These are phyloP conservation scores for Fennellomyces sp. DNA, from an alignment of 371 early-diverging fungal species.

Conservation along the genomic window DNA sequence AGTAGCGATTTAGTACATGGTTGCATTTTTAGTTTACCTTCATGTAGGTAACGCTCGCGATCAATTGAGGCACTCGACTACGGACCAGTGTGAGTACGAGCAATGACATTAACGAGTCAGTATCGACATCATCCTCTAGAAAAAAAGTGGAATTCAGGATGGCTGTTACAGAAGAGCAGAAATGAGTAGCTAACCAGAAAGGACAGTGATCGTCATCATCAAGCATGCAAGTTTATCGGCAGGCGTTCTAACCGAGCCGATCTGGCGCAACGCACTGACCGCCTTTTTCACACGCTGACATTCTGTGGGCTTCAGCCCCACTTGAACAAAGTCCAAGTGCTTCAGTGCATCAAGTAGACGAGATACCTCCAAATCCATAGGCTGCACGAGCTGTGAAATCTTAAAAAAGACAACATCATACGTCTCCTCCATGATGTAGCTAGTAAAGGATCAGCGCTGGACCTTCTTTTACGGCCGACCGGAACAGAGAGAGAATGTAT, in stretches of 20 bases:
- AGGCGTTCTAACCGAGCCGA: slow-evolving; percentile 57
- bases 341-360: slow-evolving; percentile 40
- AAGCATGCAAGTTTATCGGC: slow-evolving; percentile 55
- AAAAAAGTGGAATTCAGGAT: background rate
- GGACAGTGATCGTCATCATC: slow-evolving; percentile 32
- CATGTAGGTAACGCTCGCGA: slow-evolving; percentile 60
- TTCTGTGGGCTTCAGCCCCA: slow-evolving; percentile 39
- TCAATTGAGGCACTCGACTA: slow-evolving; percentile 53
- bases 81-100: slow-evolving; percentile 52
- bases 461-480: too few species aligned
- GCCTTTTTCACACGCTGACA: slow-evolving; percentile 38
- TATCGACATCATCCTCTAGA: slow-evolving; percentile 18
- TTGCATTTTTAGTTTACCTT: slow-evolving; percentile 18
- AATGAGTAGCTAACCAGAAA: slow-evolving; percentile 12
- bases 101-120: slow-evolving; percentile 56
- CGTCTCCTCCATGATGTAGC: slow-evolving; percentile 57
- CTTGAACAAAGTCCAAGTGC: slow-evolving; percentile 54
- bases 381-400: slow-evolving; percentile 42
- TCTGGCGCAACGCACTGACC: slow-evolving; percentile 45
- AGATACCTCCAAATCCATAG: slow-evolving; percentile 39
- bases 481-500: background rate
- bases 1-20: background rate
- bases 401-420: slow-evolving; percentile 64
- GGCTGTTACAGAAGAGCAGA: background rate
- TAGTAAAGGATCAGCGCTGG: slow-evolving; percentile 6